phyloP scores from a whole-genome alignment of 2,329 filamentous ascomycete genomes.

The Parasarocladium wereldwijsianum region DNA sequence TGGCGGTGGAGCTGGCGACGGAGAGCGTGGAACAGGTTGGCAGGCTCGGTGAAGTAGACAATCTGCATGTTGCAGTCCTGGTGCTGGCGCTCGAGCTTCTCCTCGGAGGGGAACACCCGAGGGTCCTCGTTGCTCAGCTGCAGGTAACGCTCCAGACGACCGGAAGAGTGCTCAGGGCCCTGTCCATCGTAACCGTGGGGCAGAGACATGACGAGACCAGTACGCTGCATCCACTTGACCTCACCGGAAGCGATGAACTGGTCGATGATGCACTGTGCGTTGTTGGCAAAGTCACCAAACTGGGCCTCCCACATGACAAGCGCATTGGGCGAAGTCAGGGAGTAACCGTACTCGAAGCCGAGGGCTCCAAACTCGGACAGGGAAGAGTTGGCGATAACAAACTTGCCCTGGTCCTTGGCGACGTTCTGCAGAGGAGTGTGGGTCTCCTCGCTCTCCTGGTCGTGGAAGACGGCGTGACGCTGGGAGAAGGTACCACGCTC shows the following conservation, averaged over 20 bases:
- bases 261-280: constrained; percentile 96
- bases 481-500: constrained; percentile 99
- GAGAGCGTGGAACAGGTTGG: constrained; percentile 92
- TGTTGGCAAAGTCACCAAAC: constrained; percentile 99
- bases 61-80: constrained; percentile 99
- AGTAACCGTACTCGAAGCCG: constrained; percentile 98
- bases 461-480: constrained; percentile 91
- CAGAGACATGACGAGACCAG: constrained; percentile 87
- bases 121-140: constrained; percentile 97
- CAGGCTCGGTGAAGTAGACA: constrained; percentile 88
- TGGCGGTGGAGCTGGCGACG: constrained; percentile 97
- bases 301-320: constrained; percentile 99
- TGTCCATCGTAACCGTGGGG: constrained; percentile 98
- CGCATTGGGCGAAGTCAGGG: constrained; percentile 87
- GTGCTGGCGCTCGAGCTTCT: constrained; percentile 91
- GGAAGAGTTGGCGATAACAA: constrained; percentile 95
- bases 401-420: constrained; percentile 82
- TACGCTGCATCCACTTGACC: constrained; percentile 97
- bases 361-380: constrained; percentile 57
- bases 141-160: constrained; percentile 90
- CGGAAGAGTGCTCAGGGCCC: constrained; percentile 95
- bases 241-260: constrained; percentile 98
- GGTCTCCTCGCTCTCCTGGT: constrained; percentile 86
- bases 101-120: constrained; percentile 72
- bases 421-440: constrained; percentile 88